Conservation (phyloP, 441 rosid genomes). For the Brassica balearica region DNA sequence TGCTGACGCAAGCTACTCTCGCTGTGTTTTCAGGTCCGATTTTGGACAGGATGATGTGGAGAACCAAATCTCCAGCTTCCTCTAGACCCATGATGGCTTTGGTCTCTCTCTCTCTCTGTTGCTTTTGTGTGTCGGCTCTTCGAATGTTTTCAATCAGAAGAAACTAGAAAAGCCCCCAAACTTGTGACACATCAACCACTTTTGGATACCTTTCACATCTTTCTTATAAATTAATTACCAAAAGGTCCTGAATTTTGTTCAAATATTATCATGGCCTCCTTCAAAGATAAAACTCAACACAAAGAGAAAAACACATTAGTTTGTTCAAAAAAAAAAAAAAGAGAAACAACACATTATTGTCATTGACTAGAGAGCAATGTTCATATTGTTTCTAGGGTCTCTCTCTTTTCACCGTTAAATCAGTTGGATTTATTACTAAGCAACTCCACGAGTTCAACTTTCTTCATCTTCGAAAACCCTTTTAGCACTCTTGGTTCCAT, state of each 20-base stretch:
- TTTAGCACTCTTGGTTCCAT: too few species aligned
- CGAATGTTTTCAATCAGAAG: neutral
- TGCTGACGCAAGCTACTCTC: slow-evolving; percentile 62
- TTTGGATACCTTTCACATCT: neutral
- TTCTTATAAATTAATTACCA: neutral
- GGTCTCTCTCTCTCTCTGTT: slow-evolving; percentile 4
- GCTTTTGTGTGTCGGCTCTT: slow-evolving; percentile 5
- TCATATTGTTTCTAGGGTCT: neutral
- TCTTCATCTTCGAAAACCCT: too few species aligned
- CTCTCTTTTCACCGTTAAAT: neutral
- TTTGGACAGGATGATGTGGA: slow-evolving; percentile 58
- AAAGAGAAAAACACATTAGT: too few species aligned
- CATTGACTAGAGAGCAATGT: neutral
- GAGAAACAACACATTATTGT: neutral
- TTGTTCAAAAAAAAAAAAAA: too few species aligned
- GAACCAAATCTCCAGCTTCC: slow-evolving; percentile 65
- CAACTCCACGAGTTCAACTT: neutral
- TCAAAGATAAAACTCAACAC: neutral
- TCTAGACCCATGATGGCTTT: slow-evolving; percentile 62
- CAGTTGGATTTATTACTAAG: neutral
- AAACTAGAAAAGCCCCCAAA: neutral
- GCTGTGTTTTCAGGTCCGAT: slow-evolving; percentile 61
- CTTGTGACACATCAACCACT: neutral
- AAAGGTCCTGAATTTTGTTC: neutral
- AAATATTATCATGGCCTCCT: neutral